Base-by-base conservation (phyloP, 2,329 filamentous ascomycete genomes). In the Cryoendolithus antarcticus region DNA sequence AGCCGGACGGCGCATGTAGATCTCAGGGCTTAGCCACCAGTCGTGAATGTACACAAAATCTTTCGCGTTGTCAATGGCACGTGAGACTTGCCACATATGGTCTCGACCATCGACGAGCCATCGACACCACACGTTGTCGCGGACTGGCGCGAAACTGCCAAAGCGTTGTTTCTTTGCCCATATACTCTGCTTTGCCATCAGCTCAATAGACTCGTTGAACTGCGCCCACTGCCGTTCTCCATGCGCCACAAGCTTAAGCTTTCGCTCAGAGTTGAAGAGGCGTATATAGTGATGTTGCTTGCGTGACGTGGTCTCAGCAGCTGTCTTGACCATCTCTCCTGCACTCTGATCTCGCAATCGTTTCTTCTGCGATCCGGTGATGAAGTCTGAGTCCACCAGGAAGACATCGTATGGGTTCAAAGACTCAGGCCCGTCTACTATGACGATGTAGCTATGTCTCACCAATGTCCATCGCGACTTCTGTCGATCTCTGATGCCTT, bases 381-480 rank as follows among this genome's bases (percentile, higher is more conserved):
- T 71, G 62, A 98, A 98, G 52, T 83, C 80, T 1, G 82, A 73
- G 56, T 98, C 91, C 19, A 96, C 84, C n/a, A 98, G 71, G 60
- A 95, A 96, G 13, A 98, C 91, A 62, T 98, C 93, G 58, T 94
- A 95, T 28, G 96, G 93, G 54, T 94, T 89, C 82, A 96, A 93
- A 52, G 93, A 93, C 59, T 96, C 89, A 0, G 91, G 91, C 0
- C 91, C 95, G 57, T 96, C 89, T n/a, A 96, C 88, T 50, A 89
- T 95, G 33, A 94, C 89, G 43, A 98, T 80, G 55, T 98, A 98
- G 64, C 86, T 96, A 61, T 96, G 88, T 37, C 91, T 74, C n/a
- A 98, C 86, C 12, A 96, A 69, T 58, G 98, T 98, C 91, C 91
- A 98, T 60, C 95, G 95, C 11, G 86, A 85, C 44, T 77, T 82